phyloP scores from a whole-genome alignment of 495 filamentous ascomycete genomes.

The Talaromyces ruber region DNA sequence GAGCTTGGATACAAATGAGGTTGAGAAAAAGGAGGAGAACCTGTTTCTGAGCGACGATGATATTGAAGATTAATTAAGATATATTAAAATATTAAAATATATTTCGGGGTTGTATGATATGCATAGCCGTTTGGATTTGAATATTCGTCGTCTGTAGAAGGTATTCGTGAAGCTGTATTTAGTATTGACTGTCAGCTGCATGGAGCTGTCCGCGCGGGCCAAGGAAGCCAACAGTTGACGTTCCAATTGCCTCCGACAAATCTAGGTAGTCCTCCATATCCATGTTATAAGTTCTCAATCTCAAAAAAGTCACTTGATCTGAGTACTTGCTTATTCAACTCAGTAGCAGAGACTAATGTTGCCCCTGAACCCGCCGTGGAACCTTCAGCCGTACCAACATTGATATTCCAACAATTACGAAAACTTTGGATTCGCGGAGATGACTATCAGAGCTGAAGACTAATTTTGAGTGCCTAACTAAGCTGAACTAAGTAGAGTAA shows the following conservation, averaged over 20 bases:
- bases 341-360: too few relatives aligned
- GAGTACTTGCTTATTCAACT: background rate
- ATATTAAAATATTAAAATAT: too few relatives aligned
- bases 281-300: background rate
- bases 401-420: too few relatives aligned
- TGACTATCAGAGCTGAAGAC: too few relatives aligned
- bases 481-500: too few relatives aligned
- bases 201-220: too few relatives aligned
- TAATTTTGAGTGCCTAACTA: too few relatives aligned
- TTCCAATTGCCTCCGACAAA: background rate
- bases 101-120: background rate
- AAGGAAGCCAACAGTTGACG: background rate
- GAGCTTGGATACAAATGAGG: slow-evolving; percentile 19
- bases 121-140: background rate
- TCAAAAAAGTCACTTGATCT: background rate
- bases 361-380: too few relatives aligned
- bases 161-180: background rate
- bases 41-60: slow-evolving; percentile 88
- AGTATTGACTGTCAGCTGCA: too few relatives aligned
- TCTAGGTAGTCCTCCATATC: background rate
- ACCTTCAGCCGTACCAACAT: too few relatives aligned
- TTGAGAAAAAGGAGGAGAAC: slow-evolving; percentile 45
- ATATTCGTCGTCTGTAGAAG: background rate
- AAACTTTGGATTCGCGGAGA: too few relatives aligned
- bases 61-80: slow-evolving; percentile 67